A percentile compares a stretch with the other conserved stretches of the same genome.
phyloP scores from a whole-genome alignment of 192 early-diverging fungal species.

The Coemansia guatemalensis region DNA sequence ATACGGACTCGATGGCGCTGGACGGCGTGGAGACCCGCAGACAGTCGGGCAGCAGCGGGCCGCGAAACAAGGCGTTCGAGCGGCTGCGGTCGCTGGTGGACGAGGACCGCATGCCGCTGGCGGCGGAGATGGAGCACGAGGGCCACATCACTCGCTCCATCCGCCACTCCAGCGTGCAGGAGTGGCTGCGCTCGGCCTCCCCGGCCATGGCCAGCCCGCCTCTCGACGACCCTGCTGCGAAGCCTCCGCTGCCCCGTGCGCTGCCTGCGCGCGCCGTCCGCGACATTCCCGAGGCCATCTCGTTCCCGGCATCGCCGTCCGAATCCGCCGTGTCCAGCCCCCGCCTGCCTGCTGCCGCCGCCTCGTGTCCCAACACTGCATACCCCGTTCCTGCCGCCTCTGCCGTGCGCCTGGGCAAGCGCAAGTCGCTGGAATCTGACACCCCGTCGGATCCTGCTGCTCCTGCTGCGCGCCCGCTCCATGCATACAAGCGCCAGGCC shows the following conservation, averaged over 20 bases:
- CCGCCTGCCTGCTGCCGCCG: constrained; percentile 10
- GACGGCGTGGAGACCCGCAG: constrained; percentile 11
- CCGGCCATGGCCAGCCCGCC: constrained; percentile 10
- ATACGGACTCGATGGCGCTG: constrained; percentile 28
- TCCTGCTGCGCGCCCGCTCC: constrained; percentile 1
- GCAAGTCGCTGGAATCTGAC: constrained; percentile 37
- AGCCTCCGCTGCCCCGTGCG: background rate
- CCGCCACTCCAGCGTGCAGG: constrained; percentile 48
- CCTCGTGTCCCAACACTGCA: constrained; percentile 9
- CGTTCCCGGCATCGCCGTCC: constrained; percentile 29
- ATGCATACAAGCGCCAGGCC: constrained; percentile 46
- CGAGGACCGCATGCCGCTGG: constrained; percentile 43
- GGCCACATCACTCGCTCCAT: constrained; percentile 49
- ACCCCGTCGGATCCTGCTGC: background rate
- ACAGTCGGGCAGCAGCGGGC: constrained; percentile 24
- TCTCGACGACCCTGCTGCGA: background rate
- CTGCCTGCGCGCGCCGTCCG: background rate
- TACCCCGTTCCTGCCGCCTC: background rate
- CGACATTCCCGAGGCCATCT: constrained; percentile 2
- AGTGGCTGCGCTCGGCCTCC: constrained; percentile 38
- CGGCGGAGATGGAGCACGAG: constrained; percentile 54
- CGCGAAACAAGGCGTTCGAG: constrained; percentile 51
- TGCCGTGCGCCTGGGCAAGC: constrained; percentile 25
- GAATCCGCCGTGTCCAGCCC: constrained; percentile 35
- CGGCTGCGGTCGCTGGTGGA: constrained; percentile 46